A percentile compares a stretch with the other conserved stretches of the same genome.
Evolutionary conservation across 495 filamentous ascomycete species (phyloP).

Genomic region (Annulohypoxylon maeteangense): DNA sequence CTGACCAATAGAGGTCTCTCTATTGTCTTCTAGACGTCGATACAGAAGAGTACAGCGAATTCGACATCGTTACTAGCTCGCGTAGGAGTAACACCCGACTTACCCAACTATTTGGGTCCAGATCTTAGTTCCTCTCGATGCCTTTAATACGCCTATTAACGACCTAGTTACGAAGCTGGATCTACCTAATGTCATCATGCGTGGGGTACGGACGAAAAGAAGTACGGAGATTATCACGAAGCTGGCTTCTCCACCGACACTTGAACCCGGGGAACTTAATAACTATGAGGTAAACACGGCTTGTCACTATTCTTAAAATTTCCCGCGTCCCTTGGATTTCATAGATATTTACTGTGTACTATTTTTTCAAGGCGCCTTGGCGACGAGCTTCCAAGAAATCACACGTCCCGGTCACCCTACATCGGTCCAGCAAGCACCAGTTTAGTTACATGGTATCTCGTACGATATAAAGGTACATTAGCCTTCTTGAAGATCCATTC

Average conservation of each 20-base stretch:
- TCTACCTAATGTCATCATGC: background rate
- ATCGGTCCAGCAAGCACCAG: constrained; percentile 1
- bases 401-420: background rate
- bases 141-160: background rate
- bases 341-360: background rate
- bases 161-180: background rate
- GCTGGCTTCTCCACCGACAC: constrained; percentile 5
- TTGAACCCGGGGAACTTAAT: background rate
- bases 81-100: constrained; percentile 4
- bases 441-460: background rate
- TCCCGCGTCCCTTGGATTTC: background rate
- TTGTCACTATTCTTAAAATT: background rate
- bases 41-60: constrained; percentile 6
- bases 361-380: constrained; percentile 10
- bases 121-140: constrained; percentile 19
- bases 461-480: background rate
- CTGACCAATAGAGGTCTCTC: constrained; percentile 13
- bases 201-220: background rate
- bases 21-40: constrained; percentile 4
- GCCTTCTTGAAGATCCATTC: background rate
- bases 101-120: constrained; percentile 33
- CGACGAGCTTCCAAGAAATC: constrained; percentile 7
- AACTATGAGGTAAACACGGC: constrained; percentile 31
- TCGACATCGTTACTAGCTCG: constrained; percentile 1
- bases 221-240: constrained; percentile 4